Evolutionary conservation across 129 eudicot genomes (phyloP).

Genomic region (Cynara cardunculus): DNA sequence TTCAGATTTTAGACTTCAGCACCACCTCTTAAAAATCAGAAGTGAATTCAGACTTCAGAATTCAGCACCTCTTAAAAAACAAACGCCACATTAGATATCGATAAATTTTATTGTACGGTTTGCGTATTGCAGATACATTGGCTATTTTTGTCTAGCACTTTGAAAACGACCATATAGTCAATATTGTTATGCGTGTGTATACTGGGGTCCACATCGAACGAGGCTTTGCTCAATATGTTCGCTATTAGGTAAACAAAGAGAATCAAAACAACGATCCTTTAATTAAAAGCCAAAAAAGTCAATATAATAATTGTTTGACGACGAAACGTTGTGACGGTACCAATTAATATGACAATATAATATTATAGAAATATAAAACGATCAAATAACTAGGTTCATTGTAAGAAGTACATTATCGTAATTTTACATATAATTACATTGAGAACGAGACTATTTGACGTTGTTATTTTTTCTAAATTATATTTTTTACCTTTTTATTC

Average conservation of each 20-base stretch:
- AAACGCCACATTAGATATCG: neutral
- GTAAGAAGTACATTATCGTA: neutral
- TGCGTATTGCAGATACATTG: neutral
- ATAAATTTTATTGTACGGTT: neutral
- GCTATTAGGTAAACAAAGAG: neutral
- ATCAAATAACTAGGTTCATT: neutral
- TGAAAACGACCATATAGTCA: no score
- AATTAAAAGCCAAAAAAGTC: neutral
- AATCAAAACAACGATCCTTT: neutral
- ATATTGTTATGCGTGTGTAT: neutral
- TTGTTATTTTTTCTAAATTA: no score
- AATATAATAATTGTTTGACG: neutral
- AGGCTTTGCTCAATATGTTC: neutral
- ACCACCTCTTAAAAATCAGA: no score
- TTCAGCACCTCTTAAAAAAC: no score
- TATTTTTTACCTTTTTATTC: no score
- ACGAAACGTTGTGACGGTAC: neutral
- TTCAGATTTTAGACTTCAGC: no score
- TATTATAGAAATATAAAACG: neutral
- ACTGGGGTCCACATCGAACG: neutral
- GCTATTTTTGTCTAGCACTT: neutral
- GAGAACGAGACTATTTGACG: neutral
- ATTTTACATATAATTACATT: neutral
- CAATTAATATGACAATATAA: neutral
- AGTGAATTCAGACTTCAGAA: no score